A percentile compares a stretch with the other conserved stretches of the same genome.
Evolutionary conservation across 768 basidiomycete species (phyloP).

Genomic region (Symmetrospora coprosmae): DNA sequence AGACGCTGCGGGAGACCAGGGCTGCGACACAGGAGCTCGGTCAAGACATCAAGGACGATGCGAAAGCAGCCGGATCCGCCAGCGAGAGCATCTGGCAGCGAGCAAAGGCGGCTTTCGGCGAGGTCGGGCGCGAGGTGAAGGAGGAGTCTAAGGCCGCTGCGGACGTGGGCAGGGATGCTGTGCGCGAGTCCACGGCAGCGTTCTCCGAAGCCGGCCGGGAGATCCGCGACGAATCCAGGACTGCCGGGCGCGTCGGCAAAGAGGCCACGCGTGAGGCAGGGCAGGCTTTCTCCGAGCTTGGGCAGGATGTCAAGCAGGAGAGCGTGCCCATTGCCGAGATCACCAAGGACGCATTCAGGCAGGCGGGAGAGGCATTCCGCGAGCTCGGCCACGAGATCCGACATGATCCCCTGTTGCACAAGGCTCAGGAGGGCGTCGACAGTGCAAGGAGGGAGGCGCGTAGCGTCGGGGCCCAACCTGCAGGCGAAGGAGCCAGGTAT

Average conservation of each 20-base stretch:
- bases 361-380: background rate
- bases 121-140: background rate
- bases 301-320: background rate
- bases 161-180: too few relatives aligned
- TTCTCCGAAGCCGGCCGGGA: too few relatives aligned
- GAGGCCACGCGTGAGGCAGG: background rate
- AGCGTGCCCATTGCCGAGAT: background rate
- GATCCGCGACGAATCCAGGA: too few relatives aligned
- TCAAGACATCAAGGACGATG: slow-evolving; percentile 3
- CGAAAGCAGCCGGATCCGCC: background rate
- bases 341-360: background rate
- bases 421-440: background rate
- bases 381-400: background rate
- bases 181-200: too few relatives aligned
- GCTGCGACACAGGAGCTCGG: background rate
- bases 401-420: background rate
- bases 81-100: background rate
- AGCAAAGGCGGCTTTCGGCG: background rate
- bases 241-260: background rate
- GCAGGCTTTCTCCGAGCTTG: background rate
- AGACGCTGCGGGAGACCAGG: background rate
- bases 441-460: slow-evolving; percentile 4
- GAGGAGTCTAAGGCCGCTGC: slow-evolving; percentile 1
- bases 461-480: background rate
- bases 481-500: background rate